phyloP scores from a whole-genome alignment of 2,329 filamentous ascomycete genomes.

The Tolypocladium sp. region DNA sequence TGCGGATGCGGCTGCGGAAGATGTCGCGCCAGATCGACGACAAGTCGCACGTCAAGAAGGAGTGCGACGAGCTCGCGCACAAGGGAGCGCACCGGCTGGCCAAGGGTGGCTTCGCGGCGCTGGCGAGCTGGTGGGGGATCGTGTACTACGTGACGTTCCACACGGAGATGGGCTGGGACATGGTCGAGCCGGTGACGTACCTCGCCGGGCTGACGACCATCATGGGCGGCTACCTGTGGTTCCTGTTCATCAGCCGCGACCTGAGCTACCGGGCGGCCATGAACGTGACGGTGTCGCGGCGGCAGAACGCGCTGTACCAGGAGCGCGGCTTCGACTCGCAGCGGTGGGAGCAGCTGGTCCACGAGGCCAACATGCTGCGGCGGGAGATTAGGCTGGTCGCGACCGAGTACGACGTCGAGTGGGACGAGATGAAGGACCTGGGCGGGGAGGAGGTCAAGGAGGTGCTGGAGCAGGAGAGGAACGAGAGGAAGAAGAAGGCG shows the following conservation, averaged over 20 bases:
- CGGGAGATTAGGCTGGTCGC: slow-evolving; percentile 74
- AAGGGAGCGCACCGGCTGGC: slow-evolving; percentile 70
- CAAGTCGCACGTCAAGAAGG: slow-evolving; percentile 65
- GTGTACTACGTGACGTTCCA: slow-evolving; percentile 66
- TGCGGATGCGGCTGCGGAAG: slow-evolving; percentile 67
- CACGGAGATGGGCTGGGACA: slow-evolving; percentile 79
- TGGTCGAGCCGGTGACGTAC: slow-evolving; percentile 86
- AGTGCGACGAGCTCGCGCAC: slow-evolving; percentile 73
- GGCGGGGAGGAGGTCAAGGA: slow-evolving; percentile 56
- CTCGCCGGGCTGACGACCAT: slow-evolving; percentile 77
- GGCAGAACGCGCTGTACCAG: slow-evolving; percentile 70
- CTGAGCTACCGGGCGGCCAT: slow-evolving; percentile 79
- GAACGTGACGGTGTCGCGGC: slow-evolving; percentile 73
- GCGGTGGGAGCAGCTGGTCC: slow-evolving; percentile 69
- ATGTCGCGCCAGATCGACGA: slow-evolving; percentile 59
- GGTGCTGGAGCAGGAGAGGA: slow-evolving; percentile 44
- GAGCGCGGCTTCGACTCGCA: slow-evolving; percentile 64
- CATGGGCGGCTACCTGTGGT: slow-evolving; percentile 89
- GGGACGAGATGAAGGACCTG: slow-evolving; percentile 70
- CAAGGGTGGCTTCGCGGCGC: slow-evolving; percentile 64
- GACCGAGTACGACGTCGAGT: slow-evolving; percentile 82
- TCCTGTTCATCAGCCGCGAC: slow-evolving; percentile 85
- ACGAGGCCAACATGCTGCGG: slow-evolving; percentile 69
- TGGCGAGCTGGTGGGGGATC: slow-evolving; percentile 71
- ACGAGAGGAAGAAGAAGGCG: slow-evolving; percentile 22